These are phyloP conservation scores for Chrysosporium queenslandicum DNA, from an alignment of 2,329 filamentous ascomycete genomes.

Conservation along the genomic window DNA sequence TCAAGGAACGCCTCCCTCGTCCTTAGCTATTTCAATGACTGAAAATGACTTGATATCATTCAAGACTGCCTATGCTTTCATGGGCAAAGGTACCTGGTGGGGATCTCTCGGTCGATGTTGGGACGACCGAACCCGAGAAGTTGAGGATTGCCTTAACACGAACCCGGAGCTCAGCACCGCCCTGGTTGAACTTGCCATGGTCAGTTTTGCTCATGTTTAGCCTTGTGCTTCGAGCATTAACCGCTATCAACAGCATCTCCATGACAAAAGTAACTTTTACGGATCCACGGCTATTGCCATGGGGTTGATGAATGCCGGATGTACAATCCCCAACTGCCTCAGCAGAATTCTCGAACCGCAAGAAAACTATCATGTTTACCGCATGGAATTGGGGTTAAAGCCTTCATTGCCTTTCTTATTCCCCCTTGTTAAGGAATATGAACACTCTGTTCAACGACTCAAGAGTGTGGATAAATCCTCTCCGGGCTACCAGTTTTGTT, in stretches of 20 bases:
- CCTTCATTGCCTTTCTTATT: neutral
- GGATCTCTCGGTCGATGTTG: neutral
- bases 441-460: neutral
- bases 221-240: neutral
- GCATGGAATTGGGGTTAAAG: neutral
- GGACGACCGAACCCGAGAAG: neutral
- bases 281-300: neutral
- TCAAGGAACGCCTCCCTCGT: neutral
- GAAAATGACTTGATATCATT: neutral
- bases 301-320: neutral
- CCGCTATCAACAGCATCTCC: neutral
- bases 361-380: neutral
- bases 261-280: neutral
- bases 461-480: neutral
- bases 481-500: neutral
- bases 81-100: neutral
- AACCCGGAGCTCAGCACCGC: neutral
- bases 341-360: neutral
- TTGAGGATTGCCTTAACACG: neutral
- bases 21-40: neutral
- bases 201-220: neutral
- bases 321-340: neutral
- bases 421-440: neutral
- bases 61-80: neutral
- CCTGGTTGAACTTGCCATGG: neutral